A percentile compares a stretch with the other conserved stretches of the same genome.
These are phyloP conservation scores for Vararia minispora DNA, from an alignment of 768 basidiomycete genomes.

Conservation along the genomic window DNA sequence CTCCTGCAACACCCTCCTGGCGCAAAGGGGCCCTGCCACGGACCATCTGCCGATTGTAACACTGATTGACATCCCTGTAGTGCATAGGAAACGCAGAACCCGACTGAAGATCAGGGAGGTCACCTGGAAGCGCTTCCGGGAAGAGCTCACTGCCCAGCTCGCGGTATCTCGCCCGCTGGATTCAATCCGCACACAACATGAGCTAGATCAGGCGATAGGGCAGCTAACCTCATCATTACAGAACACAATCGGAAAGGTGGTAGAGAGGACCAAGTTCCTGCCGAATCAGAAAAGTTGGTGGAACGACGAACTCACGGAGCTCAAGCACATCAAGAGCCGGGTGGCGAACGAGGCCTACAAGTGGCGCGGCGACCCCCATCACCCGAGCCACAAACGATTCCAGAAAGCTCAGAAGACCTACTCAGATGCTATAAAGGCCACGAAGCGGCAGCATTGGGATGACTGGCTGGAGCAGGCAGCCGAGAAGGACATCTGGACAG, in stretches of 20 bases:
- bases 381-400: conserved; percentile 9
- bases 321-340: conserved; percentile 3
- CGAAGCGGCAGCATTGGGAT: conserved; percentile 18
- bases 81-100: too few species aligned
- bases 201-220: too few species aligned
- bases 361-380: background rate
- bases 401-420: conserved; percentile 6
- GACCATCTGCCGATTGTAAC: too few species aligned
- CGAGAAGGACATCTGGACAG: conserved; percentile 14
- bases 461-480: conserved; percentile 14
- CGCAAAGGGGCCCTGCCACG: too few species aligned
- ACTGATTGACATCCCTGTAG: too few species aligned
- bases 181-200: too few species aligned
- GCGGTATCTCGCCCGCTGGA: too few species aligned
- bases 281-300: conserved; percentile 10
- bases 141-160: too few species aligned
- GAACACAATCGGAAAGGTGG: background rate
- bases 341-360: too few species aligned
- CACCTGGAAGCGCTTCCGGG: too few species aligned
- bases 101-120: too few species aligned
- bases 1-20: too few species aligned
- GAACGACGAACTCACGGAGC: conserved; percentile 7
- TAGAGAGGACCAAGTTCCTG: background rate
- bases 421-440: conserved; percentile 2
- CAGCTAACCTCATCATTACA: background rate